These are phyloP conservation scores for Penicillium nucicola DNA, from an alignment of 495 filamentous ascomycete genomes.

Conservation along the genomic window DNA sequence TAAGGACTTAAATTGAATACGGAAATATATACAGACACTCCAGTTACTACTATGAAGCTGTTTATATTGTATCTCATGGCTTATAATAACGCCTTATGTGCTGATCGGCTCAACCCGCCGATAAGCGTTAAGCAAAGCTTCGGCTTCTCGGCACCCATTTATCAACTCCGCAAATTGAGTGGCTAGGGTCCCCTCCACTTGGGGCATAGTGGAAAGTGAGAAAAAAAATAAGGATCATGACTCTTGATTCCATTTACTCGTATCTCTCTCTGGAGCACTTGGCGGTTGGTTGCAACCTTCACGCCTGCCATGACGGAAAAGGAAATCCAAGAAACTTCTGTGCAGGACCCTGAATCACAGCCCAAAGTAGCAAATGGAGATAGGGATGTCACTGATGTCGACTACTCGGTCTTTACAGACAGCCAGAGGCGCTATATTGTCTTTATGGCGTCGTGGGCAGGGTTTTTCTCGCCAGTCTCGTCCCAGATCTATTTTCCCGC, in stretches of 20 bases:
- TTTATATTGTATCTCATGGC: too few species aligned
- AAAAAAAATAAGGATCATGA: not conserved
- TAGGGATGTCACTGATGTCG: constrained; percentile 14
- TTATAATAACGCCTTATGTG: too few species aligned
- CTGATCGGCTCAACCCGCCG: constrained; percentile 1
- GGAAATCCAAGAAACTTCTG: not conserved
- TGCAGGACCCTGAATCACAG: constrained; percentile 6
- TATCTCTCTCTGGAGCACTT: too few species aligned
- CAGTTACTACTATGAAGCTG: too few species aligned
- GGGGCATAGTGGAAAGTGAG: constrained; percentile 3
- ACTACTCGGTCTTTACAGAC: constrained; percentile 27
- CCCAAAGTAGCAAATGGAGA: constrained; percentile 3
- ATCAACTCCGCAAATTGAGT: constrained; percentile 11
- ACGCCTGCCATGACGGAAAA: not conserved
- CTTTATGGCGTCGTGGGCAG: constrained; percentile 58
- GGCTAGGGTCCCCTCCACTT: constrained; percentile 1
- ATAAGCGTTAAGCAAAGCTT: constrained; percentile 1
- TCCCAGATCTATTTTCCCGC: constrained; percentile 77
- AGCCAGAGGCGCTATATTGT: constrained; percentile 42
- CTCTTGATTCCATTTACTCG: not conserved
- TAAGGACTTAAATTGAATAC: too few species aligned
- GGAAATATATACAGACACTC: too few species aligned
- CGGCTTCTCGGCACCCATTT: constrained; percentile 18
- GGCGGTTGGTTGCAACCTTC: not conserved
- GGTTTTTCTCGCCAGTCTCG: constrained; percentile 68